Evolutionary conservation across 192 early-diverging fungal species (phyloP).

Genomic region (Kickxella alabastrina): DNA sequence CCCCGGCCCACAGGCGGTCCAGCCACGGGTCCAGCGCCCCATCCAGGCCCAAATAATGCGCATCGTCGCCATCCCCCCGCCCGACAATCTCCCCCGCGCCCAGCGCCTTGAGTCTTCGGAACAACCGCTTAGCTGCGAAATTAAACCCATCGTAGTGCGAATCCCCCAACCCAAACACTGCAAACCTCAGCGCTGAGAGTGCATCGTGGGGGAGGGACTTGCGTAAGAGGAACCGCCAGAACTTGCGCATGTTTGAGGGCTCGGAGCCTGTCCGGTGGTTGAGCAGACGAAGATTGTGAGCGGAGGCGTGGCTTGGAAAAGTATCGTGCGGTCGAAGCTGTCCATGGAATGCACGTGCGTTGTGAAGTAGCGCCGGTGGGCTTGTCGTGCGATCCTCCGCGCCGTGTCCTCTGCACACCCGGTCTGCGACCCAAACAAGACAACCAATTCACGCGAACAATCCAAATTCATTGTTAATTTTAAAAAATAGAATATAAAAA

Average conservation of each 20-base stretch:
- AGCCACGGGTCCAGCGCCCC: slow-evolving; percentile 90
- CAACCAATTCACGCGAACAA: slow-evolving; percentile 49
- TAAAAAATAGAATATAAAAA: background rate
- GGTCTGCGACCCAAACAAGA: slow-evolving; percentile 91
- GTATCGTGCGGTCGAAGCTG: slow-evolving; percentile 59
- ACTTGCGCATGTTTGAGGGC: slow-evolving; percentile 88
- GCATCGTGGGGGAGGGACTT: slow-evolving; percentile 68
- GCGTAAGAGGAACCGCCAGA: slow-evolving; percentile 88
- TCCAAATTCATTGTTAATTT: slow-evolving; percentile 1
- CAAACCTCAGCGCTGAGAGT: slow-evolving; percentile 64
- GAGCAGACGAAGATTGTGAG: slow-evolving; percentile 77
- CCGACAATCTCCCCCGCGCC: slow-evolving; percentile 68
- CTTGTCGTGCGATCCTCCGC: slow-evolving; percentile 75
- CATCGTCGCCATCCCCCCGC: slow-evolving; percentile 91
- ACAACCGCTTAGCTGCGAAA: slow-evolving; percentile 88
- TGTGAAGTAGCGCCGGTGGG: slow-evolving; percentile 67
- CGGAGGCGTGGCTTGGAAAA: slow-evolving; percentile 3
- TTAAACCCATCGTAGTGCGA: slow-evolving; percentile 93
- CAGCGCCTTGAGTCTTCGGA: slow-evolving; percentile 78
- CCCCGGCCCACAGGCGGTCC: slow-evolving; percentile 63
- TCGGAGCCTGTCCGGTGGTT: slow-evolving; percentile 89
- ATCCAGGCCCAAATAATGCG: slow-evolving; percentile 90
- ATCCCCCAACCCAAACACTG: slow-evolving; percentile 94
- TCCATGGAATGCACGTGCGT: slow-evolving; percentile 71
- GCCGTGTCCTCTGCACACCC: slow-evolving; percentile 91